A percentile compares a stretch with the other conserved stretches of the same genome.
These are phyloP conservation scores for Talaromyces verruculosus DNA, from an alignment of 2,329 filamentous ascomycete species.

Conservation along the genomic window DNA sequence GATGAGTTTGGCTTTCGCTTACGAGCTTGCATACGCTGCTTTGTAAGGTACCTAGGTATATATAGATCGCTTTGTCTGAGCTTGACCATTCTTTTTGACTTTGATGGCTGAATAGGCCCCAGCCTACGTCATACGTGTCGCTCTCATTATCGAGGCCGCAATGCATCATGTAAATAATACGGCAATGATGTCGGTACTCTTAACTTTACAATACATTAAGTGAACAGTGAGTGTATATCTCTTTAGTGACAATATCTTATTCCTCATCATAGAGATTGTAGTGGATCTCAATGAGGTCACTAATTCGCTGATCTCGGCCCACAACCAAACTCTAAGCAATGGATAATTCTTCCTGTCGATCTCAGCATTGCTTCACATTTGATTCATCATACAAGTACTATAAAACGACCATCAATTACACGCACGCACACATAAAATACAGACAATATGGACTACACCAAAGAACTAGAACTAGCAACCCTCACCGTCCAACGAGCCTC, in stretches of 20 bases:
- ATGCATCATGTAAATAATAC: not conserved
- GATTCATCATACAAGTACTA: not conserved
- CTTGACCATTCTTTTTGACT: not conserved
- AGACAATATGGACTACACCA: conserved; percentile 29
- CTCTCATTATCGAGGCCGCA: not conserved
- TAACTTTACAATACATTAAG: not conserved
- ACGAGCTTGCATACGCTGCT: conserved; percentile 77
- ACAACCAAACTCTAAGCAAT: not conserved
- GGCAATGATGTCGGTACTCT: not conserved
- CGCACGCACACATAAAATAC: not conserved
- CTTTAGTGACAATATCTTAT: not conserved
- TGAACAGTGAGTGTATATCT: not conserved
- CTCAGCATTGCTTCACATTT: not conserved
- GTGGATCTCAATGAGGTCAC: conserved; percentile 1
- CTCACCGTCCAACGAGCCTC: conserved; percentile 57
- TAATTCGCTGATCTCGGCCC: conserved; percentile 11
- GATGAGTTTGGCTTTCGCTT: conserved; percentile 78
- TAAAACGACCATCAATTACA: not conserved
- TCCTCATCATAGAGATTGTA: not conserved
- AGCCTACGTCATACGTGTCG: not conserved
- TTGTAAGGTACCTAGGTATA: conserved; percentile 46
- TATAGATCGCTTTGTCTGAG: conserved; percentile 23
- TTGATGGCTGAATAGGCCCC: not conserved
- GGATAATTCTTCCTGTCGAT: conserved; percentile 7
- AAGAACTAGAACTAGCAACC: conserved; percentile 39